A percentile compares a stretch with the other conserved stretches of the same genome.
Conservation (phyloP, 1,284 basidiomycete genomes). For the Wolfiporia cocos region DNA sequence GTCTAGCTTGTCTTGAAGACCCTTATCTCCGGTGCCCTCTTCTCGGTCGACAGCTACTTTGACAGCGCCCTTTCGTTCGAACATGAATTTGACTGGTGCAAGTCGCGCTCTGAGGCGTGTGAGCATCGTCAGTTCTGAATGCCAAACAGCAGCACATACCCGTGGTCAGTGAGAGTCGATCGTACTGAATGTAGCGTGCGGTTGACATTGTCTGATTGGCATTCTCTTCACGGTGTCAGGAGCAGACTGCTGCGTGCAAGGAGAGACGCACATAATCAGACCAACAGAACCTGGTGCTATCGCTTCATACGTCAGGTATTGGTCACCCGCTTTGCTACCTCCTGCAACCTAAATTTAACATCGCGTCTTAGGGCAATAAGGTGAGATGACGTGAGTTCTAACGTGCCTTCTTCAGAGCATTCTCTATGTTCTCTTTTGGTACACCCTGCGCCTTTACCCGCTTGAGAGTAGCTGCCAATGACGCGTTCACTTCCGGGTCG, state of each 20-base stretch:
- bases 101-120: slow-evolving; percentile 50
- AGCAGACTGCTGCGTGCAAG: no score
- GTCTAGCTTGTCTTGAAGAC: slow-evolving; percentile 37
- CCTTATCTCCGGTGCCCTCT: no score
- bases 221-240: slow-evolving; percentile 51
- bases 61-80: slow-evolving; percentile 63
- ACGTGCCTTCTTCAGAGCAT: slow-evolving; percentile 59
- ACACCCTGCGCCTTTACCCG: slow-evolving; percentile 62
- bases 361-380: not conserved
- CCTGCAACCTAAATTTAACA: slow-evolving; percentile 37
- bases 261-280: slow-evolving; percentile 67
- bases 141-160: slow-evolving; percentile 34
- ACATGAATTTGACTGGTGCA: slow-evolving; percentile 74
- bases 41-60: slow-evolving; percentile 43
- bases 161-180: slow-evolving; percentile 51
- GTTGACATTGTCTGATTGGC: slow-evolving; percentile 68
- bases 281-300: slow-evolving; percentile 66
- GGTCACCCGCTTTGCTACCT: slow-evolving; percentile 43
- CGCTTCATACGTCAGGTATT: slow-evolving; percentile 64
- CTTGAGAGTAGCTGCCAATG: slow-evolving; percentile 56
- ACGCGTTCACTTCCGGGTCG: slow-evolving; percentile 59
- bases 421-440: slow-evolving; percentile 75
- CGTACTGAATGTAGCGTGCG: slow-evolving; percentile 64
- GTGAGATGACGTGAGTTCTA: not conserved
- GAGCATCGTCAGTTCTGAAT: not conserved